A percentile compares a stretch with the other conserved stretches of the same genome.
Conservation (phyloP, 768 basidiomycete genomes). For the Pholiota molesta region DNA sequence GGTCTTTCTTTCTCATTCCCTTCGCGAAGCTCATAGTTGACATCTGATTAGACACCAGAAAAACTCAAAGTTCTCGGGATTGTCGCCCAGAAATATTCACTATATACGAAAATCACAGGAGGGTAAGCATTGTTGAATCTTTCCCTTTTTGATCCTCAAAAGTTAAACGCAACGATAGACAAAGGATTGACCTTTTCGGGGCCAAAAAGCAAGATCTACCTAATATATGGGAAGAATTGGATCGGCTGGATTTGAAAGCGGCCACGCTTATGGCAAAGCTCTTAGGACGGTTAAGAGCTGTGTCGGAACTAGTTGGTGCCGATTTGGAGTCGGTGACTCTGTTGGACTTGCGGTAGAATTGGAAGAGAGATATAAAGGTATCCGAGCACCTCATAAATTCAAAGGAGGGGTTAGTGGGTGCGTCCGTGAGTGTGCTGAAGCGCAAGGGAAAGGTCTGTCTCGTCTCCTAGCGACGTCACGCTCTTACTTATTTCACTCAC, state of each 20-base stretch:
- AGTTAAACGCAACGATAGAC: constrained; percentile 36
- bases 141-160: background rate
- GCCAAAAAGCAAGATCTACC: constrained; percentile 72
- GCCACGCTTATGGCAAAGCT: constrained; percentile 73
- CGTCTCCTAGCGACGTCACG: background rate
- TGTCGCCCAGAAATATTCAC: constrained; percentile 65
- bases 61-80: constrained; percentile 64
- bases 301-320: constrained; percentile 70
- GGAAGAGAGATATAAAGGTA: constrained; percentile 73
- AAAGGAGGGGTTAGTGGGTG: constrained; percentile 81
- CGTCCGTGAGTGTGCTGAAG: constrained; percentile 77
- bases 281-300: constrained; percentile 79
- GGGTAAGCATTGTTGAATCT: constrained; percentile 7
- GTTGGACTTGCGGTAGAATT: constrained; percentile 74
- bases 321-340: constrained; percentile 75
- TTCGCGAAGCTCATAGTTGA: background rate
- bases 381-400: constrained; percentile 72
- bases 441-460: constrained; percentile 49
- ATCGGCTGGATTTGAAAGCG: constrained; percentile 71
- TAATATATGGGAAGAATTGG: constrained; percentile 67
- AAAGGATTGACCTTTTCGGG: constrained; percentile 74
- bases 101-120: constrained; percentile 58
- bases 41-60: constrained; percentile 48
- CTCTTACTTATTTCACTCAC: background rate
- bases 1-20: background rate